Conservation (phyloP, 768 basidiomycete genomes). For the Strobilomyces echinocephalus region DNA sequence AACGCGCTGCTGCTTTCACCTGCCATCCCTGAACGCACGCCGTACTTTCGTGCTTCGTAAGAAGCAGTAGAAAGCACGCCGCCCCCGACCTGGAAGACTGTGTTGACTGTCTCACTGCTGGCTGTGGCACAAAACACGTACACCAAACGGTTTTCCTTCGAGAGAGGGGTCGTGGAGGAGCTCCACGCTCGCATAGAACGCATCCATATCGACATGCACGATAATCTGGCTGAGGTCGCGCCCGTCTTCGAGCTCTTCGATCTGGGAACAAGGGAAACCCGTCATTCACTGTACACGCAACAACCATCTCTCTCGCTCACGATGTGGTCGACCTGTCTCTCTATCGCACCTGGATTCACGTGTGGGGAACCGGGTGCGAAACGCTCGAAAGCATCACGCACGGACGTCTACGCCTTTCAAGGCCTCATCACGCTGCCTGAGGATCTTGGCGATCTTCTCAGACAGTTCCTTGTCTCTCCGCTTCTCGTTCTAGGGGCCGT, state of each 20-base stretch:
- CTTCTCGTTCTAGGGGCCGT: slow-evolving; percentile 68
- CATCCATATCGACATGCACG: slow-evolving; percentile 96
- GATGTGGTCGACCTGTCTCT: slow-evolving; percentile 61
- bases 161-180: slow-evolving; percentile 59
- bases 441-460: slow-evolving; percentile 63
- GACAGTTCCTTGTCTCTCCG: slow-evolving; percentile 84
- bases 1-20: slow-evolving; percentile 38
- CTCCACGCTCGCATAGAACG: slow-evolving; percentile 84
- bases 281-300: neutral
- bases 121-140: slow-evolving; percentile 27
- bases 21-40: slow-evolving; percentile 95
- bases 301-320: slow-evolving; percentile 40
- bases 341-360: slow-evolving; percentile 46
- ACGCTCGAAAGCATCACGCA: slow-evolving; percentile 29
- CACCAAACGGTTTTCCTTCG: slow-evolving; percentile 70
- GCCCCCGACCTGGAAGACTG: slow-evolving; percentile 55
- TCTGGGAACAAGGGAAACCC: slow-evolving; percentile 25
- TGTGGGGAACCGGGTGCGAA: neutral
- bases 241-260: slow-evolving; percentile 65
- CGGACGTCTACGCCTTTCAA: slow-evolving; percentile 53
- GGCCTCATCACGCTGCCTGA: slow-evolving; percentile 59
- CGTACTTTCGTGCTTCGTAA: slow-evolving; percentile 87
- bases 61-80: slow-evolving; percentile 88
- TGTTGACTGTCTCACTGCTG: neutral
- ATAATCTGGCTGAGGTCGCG: slow-evolving; percentile 81